phyloP scores from a whole-genome alignment of 257 asterid species.

The Plantago elongata region DNA sequence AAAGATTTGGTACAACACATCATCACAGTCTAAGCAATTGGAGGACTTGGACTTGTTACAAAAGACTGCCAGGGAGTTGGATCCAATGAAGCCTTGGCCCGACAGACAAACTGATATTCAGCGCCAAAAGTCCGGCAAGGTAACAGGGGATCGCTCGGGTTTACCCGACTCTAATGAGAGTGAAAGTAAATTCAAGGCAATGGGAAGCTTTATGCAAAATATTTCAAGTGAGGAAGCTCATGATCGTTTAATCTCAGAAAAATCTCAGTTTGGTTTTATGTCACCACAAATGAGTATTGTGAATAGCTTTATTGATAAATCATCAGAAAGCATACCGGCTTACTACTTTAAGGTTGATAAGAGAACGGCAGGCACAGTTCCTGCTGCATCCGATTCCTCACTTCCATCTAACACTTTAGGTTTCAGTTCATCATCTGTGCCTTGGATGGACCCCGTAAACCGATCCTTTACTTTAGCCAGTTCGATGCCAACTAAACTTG shows the following conservation, averaged over 20 bases:
- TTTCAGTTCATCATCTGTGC: slow-evolving; percentile 81
- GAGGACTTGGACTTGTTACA: slow-evolving; percentile 67
- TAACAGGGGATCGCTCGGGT: slow-evolving; percentile 32
- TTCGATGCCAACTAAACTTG: slow-evolving; percentile 74
- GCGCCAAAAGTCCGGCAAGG: slow-evolving; percentile 31
- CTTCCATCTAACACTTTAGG: slow-evolving; percentile 59
- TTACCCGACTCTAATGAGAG: slow-evolving; percentile 37
- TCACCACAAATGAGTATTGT: slow-evolving; percentile 90
- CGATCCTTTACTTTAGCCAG: slow-evolving; percentile 76
- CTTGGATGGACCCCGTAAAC: slow-evolving; percentile 88
- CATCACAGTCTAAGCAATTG: slow-evolving; percentile 66
- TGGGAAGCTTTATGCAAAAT: slow-evolving; percentile 49
- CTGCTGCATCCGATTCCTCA: slow-evolving; percentile 59
- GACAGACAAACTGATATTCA: slow-evolving; percentile 49
- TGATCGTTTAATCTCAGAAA: slow-evolving; percentile 70
- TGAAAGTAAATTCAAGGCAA: slow-evolving; percentile 46
- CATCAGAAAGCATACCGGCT: slow-evolving; percentile 88
- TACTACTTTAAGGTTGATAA: slow-evolving; percentile 85
- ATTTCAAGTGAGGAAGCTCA: slow-evolving; percentile 40
- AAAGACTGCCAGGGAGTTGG: slow-evolving; percentile 68
- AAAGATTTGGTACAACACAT: slow-evolving; percentile 87
- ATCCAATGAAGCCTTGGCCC: slow-evolving; percentile 60
- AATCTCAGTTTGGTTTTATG: slow-evolving; percentile 84
- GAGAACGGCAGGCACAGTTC: slow-evolving; percentile 38
- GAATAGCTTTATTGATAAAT: slow-evolving; percentile 86